Base-by-base conservation (phyloP, 192 early-diverging fungal genomes). In the Coemansia sp. region DNA sequence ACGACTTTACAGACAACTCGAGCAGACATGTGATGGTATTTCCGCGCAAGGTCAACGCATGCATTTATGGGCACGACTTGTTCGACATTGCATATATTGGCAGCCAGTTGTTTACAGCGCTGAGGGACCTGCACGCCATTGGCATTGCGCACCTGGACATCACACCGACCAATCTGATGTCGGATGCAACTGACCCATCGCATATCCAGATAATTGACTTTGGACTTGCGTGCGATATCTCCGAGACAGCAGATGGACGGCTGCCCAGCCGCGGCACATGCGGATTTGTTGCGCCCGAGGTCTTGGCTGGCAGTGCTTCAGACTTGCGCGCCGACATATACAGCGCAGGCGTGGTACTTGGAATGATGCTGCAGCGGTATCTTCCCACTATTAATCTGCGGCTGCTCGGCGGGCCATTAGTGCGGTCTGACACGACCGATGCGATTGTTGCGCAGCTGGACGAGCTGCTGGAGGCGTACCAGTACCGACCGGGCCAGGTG, bases 331-430 rank as follows among this genome's bases (percentile, higher is more conserved):
- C 88, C 1, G 91, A 92, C 69, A 64, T 91, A 27, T 91, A 90
- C 57, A 83, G 85, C 31, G 83, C 85, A 0, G 91, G 91, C 50
- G 71, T 89, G 29, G 83, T 92, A 8, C 57, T 90, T 11, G 91
- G 91, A 19, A 85, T 87, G 84, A 85, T 87, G 87, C 75, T 92
- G 51, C 88, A 92, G 69, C 80, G 83, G 43, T 92, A 86, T 59
- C 64, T 92, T 47, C 88, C 87, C 2, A 83, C 81, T 26, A 72
- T 79, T 26, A 76, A 82, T 31, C 74, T 93, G 43, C 83, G 86
- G 7, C 83, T 88, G 78, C 85, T 93, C 59, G 90, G 91, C 37
- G 87, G 86, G 19, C 83, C 84, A 27, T 80, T 87, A 41, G 80
- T 91, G 7, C 76, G 88, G n/a, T 65, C 75, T 1, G 78, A 87